phyloP scores from a whole-genome alignment of 768 basidiomycete genomes.

The Crepidotus variabilis region DNA sequence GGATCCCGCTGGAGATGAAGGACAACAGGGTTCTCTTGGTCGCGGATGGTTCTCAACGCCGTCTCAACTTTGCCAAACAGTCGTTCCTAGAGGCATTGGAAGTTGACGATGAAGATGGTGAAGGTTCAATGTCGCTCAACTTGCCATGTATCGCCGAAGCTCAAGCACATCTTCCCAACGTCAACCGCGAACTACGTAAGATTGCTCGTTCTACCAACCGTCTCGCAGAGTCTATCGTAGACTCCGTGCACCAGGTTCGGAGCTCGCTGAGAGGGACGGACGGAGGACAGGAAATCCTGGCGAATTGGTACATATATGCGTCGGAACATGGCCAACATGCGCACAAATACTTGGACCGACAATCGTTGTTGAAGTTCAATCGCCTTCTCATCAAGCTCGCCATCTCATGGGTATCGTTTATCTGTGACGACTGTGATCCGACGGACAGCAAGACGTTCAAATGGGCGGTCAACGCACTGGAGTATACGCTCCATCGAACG shows the following conservation, averaged over 20 bases:
- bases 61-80: conserved; percentile 73
- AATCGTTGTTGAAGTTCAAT: conserved; percentile 71
- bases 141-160: conserved; percentile 64
- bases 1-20: conserved; percentile 75
- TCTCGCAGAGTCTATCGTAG: conserved; percentile 88
- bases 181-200: conserved; percentile 87
- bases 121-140: conserved; percentile 35
- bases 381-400: conserved; percentile 83
- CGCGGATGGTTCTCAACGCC: conserved; percentile 82
- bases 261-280: conserved; percentile 54
- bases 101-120: conserved; percentile 61
- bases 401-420: conserved; percentile 98
- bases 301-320: conserved; percentile 96
- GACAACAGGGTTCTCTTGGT: conserved; percentile 90
- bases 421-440: conserved; percentile 96
- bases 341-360: conserved; percentile 81
- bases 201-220: conserved; percentile 88
- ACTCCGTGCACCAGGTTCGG: conserved; percentile 86
- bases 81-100: conserved; percentile 66
- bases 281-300: conserved; percentile 80
- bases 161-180: conserved; percentile 86
- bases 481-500: conserved; percentile 87
- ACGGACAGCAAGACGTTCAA: conserved; percentile 94
- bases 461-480: conserved; percentile 96
- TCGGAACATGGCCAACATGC: conserved; percentile 93